Percentiles rank a stretch among this genome's conserved stretches.
These are phyloP conservation scores for Tetraselmis chui DNA, from an alignment of 139 green algal genomes.

Conservation along the genomic window DNA sequence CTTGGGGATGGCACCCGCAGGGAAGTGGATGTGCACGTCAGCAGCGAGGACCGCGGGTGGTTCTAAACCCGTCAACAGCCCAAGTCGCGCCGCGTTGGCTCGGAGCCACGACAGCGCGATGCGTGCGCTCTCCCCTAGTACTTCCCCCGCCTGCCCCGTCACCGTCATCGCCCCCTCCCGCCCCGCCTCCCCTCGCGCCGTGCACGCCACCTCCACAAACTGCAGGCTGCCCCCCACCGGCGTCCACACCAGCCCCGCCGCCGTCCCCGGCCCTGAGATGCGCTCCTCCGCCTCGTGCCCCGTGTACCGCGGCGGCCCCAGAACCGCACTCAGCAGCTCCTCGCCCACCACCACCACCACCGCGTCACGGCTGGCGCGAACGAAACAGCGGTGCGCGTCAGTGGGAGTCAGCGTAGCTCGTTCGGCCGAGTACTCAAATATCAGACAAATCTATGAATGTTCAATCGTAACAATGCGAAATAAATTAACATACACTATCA, in stretches of 20 bases:
- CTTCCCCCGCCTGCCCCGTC: slow-evolving; percentile 69
- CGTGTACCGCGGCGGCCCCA: slow-evolving; percentile 54
- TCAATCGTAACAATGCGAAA: too few relatives aligned
- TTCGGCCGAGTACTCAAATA: too few relatives aligned
- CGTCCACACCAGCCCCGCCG: slow-evolving; percentile 74
- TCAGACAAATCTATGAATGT: too few relatives aligned
- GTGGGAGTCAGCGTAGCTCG: not conserved
- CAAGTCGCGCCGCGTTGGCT: slow-evolving; percentile 37
- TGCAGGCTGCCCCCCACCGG: slow-evolving; percentile 56
- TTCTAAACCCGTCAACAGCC: too few relatives aligned
- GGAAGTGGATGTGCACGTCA: slow-evolving; percentile 73
- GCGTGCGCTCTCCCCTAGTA: slow-evolving; percentile 64
- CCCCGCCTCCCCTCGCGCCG: slow-evolving; percentile 6
- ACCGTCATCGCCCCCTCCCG: slow-evolving; percentile 43
- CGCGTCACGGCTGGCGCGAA: not conserved
- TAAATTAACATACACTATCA: too few relatives aligned
- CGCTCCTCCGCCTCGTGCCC: slow-evolving; percentile 32
- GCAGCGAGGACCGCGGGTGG: slow-evolving; percentile 20
- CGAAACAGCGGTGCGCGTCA: not conserved
- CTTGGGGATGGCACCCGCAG: slow-evolving; percentile 64
- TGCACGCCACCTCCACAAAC: slow-evolving; percentile 58
- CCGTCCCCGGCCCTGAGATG: slow-evolving; percentile 46
- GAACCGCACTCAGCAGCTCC: slow-evolving; percentile 53
- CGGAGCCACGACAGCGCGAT: slow-evolving; percentile 72
- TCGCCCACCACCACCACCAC: slow-evolving; percentile 37